Evolutionary conservation across 257 asterid species (phyloP).

Genomic region (Nicotiana tomentosiformis): DNA sequence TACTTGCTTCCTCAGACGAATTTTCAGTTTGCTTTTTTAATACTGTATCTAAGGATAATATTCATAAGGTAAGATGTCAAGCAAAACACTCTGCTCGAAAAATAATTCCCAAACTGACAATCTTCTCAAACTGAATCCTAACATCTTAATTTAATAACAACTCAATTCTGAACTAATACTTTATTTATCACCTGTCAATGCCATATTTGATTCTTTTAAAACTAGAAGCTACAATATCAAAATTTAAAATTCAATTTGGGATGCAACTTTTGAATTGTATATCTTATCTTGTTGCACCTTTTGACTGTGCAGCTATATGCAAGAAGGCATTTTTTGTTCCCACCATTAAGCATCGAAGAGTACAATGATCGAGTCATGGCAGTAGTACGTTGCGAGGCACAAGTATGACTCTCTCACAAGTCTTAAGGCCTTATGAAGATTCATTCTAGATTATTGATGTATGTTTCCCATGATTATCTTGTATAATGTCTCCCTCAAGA

Average conservation of each 20-base stretch:
- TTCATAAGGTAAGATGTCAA: not conserved
- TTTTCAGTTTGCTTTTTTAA: not conserved
- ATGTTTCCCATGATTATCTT: not conserved
- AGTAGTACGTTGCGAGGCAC: constrained; percentile 94
- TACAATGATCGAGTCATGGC: constrained; percentile 89
- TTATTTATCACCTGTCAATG: not conserved
- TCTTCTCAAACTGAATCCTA: not conserved
- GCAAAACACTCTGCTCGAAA: not conserved
- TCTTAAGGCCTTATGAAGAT: not conserved
- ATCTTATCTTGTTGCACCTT: not conserved
- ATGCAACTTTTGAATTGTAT: not conserved
- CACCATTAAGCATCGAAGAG: constrained; percentile 77
- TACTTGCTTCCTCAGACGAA: not conserved
- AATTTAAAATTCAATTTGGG: not conserved
- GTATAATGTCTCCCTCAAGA: not conserved
- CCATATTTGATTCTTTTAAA: not conserved
- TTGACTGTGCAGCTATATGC: constrained; percentile 67
- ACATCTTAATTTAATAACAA: not conserved
- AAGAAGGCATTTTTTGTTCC: constrained; percentile 86
- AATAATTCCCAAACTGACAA: not conserved
- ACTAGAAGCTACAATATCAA: not conserved
- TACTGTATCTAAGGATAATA: not conserved
- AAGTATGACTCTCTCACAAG: constrained; percentile 37
- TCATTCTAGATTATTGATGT: not conserved
- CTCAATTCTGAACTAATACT: not conserved